phyloP scores from a whole-genome alignment of 2,329 filamentous ascomycete genomes.

The Bretziella fagacearum region DNA sequence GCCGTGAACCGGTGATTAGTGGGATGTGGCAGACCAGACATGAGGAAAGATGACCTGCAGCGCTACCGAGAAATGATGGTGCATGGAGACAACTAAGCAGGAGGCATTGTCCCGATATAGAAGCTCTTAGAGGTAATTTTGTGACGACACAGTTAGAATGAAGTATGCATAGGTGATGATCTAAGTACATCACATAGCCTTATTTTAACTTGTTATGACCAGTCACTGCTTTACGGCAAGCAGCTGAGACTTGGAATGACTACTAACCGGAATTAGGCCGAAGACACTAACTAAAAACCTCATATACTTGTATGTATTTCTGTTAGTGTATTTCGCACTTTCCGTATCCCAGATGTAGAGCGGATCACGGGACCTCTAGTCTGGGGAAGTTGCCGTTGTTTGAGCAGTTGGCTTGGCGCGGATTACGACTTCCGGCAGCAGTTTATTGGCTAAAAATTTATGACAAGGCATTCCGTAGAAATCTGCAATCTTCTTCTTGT shows the following conservation, averaged over 20 bases:
- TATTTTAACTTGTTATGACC: no score
- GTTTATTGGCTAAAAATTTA: neutral
- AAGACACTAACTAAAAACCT: neutral
- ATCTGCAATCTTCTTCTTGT: no score
- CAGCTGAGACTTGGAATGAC: no score
- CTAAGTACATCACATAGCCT: no score
- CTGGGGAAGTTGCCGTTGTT: neutral
- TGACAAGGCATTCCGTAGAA: no score
- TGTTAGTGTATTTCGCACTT: neutral
- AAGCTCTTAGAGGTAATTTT: no score
- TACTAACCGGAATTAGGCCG: neutral
- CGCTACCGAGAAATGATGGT: neutral
- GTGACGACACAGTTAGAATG: no score
- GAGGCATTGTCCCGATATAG: neutral
- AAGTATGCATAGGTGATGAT: no score
- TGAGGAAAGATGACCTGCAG: constrained; percentile 5
- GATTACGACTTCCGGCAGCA: neutral
- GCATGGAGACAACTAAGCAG: neutral
- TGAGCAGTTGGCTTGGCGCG: neutral
- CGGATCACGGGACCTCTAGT: neutral
- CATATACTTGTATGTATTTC: neutral
- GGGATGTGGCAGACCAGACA: neutral
- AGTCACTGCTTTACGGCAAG: no score
- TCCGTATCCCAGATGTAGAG: neutral
- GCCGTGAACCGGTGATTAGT: neutral